Base-by-base conservation (phyloP, 108 stramenopile genomes). In the Thalassiosira profunda region DNA sequence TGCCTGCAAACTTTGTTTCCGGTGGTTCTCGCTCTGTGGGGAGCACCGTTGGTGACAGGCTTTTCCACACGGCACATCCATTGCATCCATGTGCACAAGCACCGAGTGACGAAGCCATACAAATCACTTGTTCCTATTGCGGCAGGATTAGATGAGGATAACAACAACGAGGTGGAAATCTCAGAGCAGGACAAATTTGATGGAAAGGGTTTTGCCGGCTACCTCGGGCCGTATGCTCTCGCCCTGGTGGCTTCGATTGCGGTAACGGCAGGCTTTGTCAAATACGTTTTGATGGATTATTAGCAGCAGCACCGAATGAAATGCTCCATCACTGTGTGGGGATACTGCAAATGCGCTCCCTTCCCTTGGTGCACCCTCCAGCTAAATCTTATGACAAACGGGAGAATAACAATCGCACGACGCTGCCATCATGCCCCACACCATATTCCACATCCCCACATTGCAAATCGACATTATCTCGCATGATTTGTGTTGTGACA, bases 251-350 rank as follows among this genome's bases (percentile, higher is more conserved):
- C 40, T 28, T 84, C 84, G 21, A 41, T 84, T 35, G 72, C 44
- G 28, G 80, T 68, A 6, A 84, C 84, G n/a, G 84, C 51, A 5
- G 76, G 46, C 1, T 78, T 84, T 55, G 58, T 84, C 55, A 81
- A 81, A 38, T 81, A 81, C 61, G 76, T 84, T 10, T 46, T 84
- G 54, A 21, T 81, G 49, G 76, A 84, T 54, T 84, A 84, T 67
- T 84, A 52, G 26, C 29, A 5, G 0, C 11, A 58, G 25, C 34
- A 1, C 8, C 24, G 9, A 15, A n/a, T 60, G 1, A 3, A 11
- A 12, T 2, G 47, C 2, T 48, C 47, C 12, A 29, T 48, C 17
- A 48, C 24, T 26, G 28, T 12, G 14, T 8, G 28, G 4, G 3
- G 12, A 2, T 20, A n/a, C n/a, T n/a, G n/a, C n/a, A n/a, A n/a